Base-by-base conservation (phyloP, 2,329 filamentous ascomycete genomes). In the Sarocladium strictum region DNA sequence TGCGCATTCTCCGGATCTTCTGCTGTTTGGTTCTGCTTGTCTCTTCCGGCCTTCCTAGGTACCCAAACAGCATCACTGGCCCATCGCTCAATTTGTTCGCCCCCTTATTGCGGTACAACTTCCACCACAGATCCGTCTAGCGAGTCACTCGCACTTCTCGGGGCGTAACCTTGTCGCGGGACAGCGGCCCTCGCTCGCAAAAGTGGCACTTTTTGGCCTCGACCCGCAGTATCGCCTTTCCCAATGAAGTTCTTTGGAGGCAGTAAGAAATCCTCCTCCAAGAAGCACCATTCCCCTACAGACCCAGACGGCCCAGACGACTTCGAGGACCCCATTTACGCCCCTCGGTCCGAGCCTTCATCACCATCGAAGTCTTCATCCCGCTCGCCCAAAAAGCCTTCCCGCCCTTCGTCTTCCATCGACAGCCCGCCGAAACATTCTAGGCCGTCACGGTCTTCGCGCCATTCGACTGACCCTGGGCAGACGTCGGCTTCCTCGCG, bases 201-300 rank as follows among this genome's bases (percentile, higher is more conserved):
- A 53, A 53, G 52, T 53, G 37, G 35, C 52, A 43, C 47, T 53
- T 53, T 53, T 53, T 43, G 52, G 52, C 35, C 37, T 45, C 26
- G 52, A 53, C 52, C 40, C 37, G 38, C 24, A 58, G 60, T 35
- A 17, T 35, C 47, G 29, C 7, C 57, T 59, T 59, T 61, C 63
- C 67, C 68, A 73, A 79, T 79, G 77, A 79, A 78, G 74, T 79
- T 79, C 67, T 67, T 64, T 60, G 65, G 63, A 57, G 66, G 62
- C 58, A 68, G 62, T 61, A 72, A 71, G 70, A 78, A 76, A 70
- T 62, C 63, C 59, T 68, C 72, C 59, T 66, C 69, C 64, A 68
- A 70, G 62, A 71, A 72, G 61, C 62, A 68, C 59, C 50, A 53
- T 11, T 21, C 27, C 26, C 63, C 49, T 37, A 47, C 33, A 17